A percentile compares a stretch with the other conserved stretches of the same genome.
Conservation (phyloP, 1,284 basidiomycete species). For the Phellinidium pouzarii region DNA sequence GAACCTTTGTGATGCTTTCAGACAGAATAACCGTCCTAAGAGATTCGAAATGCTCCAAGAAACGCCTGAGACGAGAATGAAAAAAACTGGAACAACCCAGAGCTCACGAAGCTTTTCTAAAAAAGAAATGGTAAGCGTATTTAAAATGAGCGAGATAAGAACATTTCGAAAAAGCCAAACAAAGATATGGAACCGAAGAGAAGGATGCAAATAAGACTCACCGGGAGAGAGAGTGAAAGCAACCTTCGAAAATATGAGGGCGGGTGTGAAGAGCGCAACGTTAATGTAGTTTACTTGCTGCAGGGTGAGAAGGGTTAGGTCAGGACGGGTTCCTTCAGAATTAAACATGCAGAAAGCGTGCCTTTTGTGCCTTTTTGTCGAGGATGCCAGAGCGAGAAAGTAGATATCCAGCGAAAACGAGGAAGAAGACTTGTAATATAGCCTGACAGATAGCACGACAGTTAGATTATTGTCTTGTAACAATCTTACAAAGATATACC, state of each 20-base stretch:
- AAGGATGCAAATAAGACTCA: constrained; percentile 20
- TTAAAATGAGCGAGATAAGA: constrained; percentile 20
- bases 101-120: constrained; percentile 76
- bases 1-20: constrained; percentile 63
- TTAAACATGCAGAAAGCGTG: constrained; percentile 29
- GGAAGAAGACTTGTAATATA: constrained; percentile 82
- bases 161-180: background rate
- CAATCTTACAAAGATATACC: constrained; percentile 29
- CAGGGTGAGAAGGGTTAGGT: background rate
- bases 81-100: constrained; percentile 87
- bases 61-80: constrained; percentile 61
- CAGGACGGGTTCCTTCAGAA: background rate
- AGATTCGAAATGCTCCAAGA: constrained; percentile 52
- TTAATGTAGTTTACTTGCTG: constrained; percentile 76
- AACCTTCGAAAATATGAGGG: constrained; percentile 90
- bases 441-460: constrained; percentile 43
- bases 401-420: constrained; percentile 82
- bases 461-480: background rate
- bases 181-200: background rate
- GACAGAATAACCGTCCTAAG: constrained; percentile 42
- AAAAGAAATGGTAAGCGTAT: constrained; percentile 34
- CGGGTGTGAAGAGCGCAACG: constrained; percentile 87
- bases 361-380: constrained; percentile 85
- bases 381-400: constrained; percentile 76
- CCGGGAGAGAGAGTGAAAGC: constrained; percentile 74